Base-by-base conservation (phyloP, 129 eudicot species). In the Chrysanthemum makinoi region DNA sequence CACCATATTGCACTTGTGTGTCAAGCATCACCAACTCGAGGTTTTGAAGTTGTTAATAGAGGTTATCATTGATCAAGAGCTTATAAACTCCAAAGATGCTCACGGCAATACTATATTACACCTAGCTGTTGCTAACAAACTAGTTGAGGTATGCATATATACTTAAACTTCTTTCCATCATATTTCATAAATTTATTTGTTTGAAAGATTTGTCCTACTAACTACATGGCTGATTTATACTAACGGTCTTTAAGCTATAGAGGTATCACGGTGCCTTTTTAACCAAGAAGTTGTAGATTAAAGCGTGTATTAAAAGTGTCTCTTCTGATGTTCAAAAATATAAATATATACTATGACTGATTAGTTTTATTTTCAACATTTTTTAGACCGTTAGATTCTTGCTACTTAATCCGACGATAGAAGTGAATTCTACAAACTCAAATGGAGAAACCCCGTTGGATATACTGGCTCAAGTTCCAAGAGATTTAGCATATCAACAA, bases 1-100 rank as follows among this genome's bases (percentile, higher is more conserved):
- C 61, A 82, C 79, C 6, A 22, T 77, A 3, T 66, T 86, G 66
- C 87, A 82, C 46, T 48, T 86, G 69, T 86, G 87, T 65, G 81
- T 82, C 61, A 67, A 69, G 39, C 64, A 80, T 59, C 20, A 71
- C 53, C 83, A 80, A 54, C 30, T 73, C 1, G 79, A 82, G 76
- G 28, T 72, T 48, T 61, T 86, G 65, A 71, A 73, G 77, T 14
- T 66, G 5, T 28, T 86, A 7, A 20, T 83, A 65, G 72, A 76
- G 57, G 58, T 7, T 22, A 1, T 17, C 3, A 8, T 11, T 6
- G 76, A 70, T 51, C 49, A 72, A 3, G 81, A 71, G 69, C 44
- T 81, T 15, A 11, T 76, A 9, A 76, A 71, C 39, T 62, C 18
- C 16, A 13, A 10, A n/a, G 55, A 11, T 50, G 14, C 16, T n/a